Conservation (phyloP, 2,329 filamentous ascomycete genomes). For the Shiraia sp. region DNA sequence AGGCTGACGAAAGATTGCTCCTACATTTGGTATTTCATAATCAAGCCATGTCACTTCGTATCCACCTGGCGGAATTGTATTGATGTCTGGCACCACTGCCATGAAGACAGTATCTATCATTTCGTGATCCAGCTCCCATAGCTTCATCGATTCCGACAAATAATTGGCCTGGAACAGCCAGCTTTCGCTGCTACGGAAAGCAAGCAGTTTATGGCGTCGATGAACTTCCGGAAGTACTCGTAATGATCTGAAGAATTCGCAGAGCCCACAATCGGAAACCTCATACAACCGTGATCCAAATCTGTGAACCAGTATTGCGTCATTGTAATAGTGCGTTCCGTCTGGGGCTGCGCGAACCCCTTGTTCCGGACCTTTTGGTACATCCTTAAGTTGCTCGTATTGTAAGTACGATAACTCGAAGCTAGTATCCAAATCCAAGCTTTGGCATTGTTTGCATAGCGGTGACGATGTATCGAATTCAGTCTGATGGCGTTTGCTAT, state of each 20-base stretch:
- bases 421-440: constrained; percentile 3
- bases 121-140: not conserved
- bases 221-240: constrained; percentile 8
- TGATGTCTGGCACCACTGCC: constrained; percentile 15
- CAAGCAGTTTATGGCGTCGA: constrained; percentile 13
- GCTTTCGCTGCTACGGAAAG: constrained; percentile 13
- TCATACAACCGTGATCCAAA: constrained; percentile 2
- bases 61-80: constrained; percentile 3
- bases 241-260: constrained; percentile 6
- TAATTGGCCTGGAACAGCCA: constrained; percentile 8
- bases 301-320: constrained; percentile 4
- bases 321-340: constrained; percentile 4
- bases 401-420: constrained; percentile 3
- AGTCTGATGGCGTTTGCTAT: not conserved
- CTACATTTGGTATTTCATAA: constrained; percentile 8
- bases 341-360: not conserved
- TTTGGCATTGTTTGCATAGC: constrained; percentile 4
- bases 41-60: constrained; percentile 12
- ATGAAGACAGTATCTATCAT: constrained; percentile 9
- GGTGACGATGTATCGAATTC: not conserved
- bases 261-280: constrained; percentile 2
- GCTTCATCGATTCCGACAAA: not conserved
- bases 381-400: not conserved
- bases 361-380: not conserved
- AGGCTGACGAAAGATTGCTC: constrained; percentile 6